Evolutionary conservation across 2,329 filamentous ascomycete species (phyloP).

Genomic region (Xylaria sp.): DNA sequence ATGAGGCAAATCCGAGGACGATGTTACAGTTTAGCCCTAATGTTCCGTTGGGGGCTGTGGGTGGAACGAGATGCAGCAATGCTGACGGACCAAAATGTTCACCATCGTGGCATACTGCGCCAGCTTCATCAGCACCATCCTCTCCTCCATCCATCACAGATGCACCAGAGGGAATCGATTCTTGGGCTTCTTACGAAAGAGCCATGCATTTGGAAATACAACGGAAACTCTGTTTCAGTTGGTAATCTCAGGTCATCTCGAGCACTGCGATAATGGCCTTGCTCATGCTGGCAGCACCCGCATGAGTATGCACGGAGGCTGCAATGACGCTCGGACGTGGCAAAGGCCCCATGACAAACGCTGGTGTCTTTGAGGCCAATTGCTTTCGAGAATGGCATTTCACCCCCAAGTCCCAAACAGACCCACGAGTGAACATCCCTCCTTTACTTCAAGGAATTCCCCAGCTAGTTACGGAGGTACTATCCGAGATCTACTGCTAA

Average conservation of each 20-base stretch:
- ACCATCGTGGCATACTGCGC: constrained; percentile 9
- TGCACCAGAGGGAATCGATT: not conserved
- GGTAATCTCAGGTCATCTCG: constrained; percentile 3
- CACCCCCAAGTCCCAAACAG: not conserved
- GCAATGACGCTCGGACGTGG: constrained; percentile 3
- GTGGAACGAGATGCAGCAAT: constrained; percentile 2
- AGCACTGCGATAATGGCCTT: constrained; percentile 3
- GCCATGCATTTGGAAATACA: constrained; percentile 34
- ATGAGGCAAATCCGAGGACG: not conserved
- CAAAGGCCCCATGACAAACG: not conserved
- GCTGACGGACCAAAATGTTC: not conserved
- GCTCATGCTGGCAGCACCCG: constrained; percentile 3
- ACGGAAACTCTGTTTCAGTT: constrained; percentile 28
- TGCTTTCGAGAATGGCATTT: not conserved
- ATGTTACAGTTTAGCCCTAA: constrained; percentile 29
- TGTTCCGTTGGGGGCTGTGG: constrained; percentile 17
- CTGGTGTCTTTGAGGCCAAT: not conserved
- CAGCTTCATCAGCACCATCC: constrained; percentile 5
- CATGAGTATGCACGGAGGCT: constrained; percentile 6
- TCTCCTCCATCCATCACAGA: constrained; percentile 3
- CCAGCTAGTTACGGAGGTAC: not conserved
- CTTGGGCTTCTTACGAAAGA: constrained; percentile 26
- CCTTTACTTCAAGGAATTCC: not conserved
- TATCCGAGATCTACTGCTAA: not conserved
- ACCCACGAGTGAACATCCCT: not conserved